Percentiles rank a stretch among this genome's conserved stretches.
These are phyloP conservation scores for Hypoxylon sp. DNA, from an alignment of 2,329 filamentous ascomycete genomes.

Conservation along the genomic window DNA sequence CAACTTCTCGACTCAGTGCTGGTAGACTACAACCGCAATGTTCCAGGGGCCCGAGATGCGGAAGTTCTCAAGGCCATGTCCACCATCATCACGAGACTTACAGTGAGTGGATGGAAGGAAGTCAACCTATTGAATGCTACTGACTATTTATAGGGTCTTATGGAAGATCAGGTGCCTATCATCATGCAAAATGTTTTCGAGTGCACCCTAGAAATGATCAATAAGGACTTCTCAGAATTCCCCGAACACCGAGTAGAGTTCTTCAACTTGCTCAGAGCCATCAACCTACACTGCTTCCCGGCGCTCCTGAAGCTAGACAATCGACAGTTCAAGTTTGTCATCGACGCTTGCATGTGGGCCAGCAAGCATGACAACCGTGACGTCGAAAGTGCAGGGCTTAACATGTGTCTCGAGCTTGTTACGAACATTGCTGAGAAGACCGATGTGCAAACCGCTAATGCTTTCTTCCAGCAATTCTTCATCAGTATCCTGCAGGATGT, in stretches of 20 bases:
- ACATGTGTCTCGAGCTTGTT: constrained; percentile 98
- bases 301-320: constrained; percentile 93
- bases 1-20: constrained; percentile 93
- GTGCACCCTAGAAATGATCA: constrained; percentile 99
- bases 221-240: constrained; percentile 99
- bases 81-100: constrained; percentile 95
- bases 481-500: constrained; percentile 96
- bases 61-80: constrained; percentile 99
- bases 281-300: constrained; percentile 98
- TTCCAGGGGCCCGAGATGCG: constrained; percentile 93
- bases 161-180: constrained; percentile 97
- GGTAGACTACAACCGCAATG: constrained; percentile 96
- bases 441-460: constrained; percentile 86
- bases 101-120: constrained; percentile 76
- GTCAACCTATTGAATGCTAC: constrained; percentile 27
- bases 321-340: constrained; percentile 98
- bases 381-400: constrained; percentile 94
- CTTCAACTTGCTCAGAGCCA: constrained; percentile 95
- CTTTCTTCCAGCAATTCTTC: constrained; percentile 99
- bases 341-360: constrained; percentile 99
- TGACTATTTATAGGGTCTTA: constrained; percentile 75
- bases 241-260: constrained; percentile 99
- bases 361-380: constrained; percentile 99
- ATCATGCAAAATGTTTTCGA: constrained; percentile 99
- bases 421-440: constrained; percentile 97